Evolutionary conservation across 2,329 filamentous ascomycete species (phyloP).

Genomic region (Pseudogymnoascus sp.): DNA sequence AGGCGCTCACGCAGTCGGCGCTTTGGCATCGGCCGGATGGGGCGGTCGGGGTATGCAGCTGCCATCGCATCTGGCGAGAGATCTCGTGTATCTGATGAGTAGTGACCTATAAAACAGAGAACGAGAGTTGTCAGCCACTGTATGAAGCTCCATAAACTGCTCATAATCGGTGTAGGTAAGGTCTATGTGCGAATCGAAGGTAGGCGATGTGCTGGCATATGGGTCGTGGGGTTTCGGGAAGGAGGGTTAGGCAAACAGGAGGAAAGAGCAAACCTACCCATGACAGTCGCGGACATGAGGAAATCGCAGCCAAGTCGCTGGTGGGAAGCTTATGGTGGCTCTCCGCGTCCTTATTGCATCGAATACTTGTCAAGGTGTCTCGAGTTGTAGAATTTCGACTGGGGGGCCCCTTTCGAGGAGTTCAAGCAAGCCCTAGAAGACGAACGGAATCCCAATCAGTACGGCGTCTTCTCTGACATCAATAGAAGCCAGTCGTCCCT

Average conservation of each 20-base stretch:
- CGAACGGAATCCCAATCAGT: not conserved
- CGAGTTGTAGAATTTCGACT: not conserved
- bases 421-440: conserved; percentile 4
- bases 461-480: not conserved
- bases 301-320: conserved; percentile 2
- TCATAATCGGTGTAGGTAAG: not conserved
- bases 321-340: not conserved
- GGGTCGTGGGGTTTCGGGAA: conserved; percentile 8
- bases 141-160: not conserved
- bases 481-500: not conserved
- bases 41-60: conserved; percentile 76
- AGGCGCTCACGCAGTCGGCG: conserved; percentile 80
- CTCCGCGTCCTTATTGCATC: conserved; percentile 4
- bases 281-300: conserved; percentile 7
- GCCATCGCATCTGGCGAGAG: conserved; percentile 72
- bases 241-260: conserved; percentile 5
- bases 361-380: conserved; percentile 1
- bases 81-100: conserved; percentile 36
- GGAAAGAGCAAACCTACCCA: conserved; percentile 9
- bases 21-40: conserved; percentile 87
- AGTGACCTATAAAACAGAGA: conserved; percentile 11
- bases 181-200: not conserved
- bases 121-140: not conserved
- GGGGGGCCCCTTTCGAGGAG: not conserved
- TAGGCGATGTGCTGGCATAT: not conserved